phyloP scores from a whole-genome alignment of 768 basidiomycete genomes.

The Suillus paluster region DNA sequence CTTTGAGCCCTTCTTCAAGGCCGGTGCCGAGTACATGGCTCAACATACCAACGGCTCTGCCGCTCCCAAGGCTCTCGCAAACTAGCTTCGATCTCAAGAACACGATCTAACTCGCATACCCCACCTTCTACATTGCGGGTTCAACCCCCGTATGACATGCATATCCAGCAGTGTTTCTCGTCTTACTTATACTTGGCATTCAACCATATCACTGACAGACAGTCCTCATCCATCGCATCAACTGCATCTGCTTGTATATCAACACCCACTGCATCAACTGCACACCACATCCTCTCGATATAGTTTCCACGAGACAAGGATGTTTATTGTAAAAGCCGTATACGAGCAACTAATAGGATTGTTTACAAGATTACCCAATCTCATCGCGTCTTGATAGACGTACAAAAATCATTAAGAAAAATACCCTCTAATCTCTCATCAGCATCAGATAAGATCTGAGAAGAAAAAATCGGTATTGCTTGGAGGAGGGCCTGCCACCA shows the following conservation, averaged over 20 bases:
- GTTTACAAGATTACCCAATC: constrained; percentile 21
- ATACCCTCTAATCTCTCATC: constrained; percentile 24
- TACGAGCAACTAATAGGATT: constrained; percentile 26
- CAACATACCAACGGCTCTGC: constrained; percentile 38
- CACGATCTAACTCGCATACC: constrained; percentile 36
- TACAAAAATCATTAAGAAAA: constrained; percentile 8
- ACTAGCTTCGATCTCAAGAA: constrained; percentile 22
- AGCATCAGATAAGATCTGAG: constrained; percentile 54
- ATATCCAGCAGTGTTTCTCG: constrained; percentile 21
- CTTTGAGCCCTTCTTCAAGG: constrained; percentile 84
- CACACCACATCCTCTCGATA: constrained; percentile 39
- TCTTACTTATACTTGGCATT: constrained; percentile 9
- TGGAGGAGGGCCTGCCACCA: constrained; percentile 80
- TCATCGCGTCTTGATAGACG: constrained; percentile 16
- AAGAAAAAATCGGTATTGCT: constrained; percentile 85
- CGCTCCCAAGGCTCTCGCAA: constrained; percentile 43
- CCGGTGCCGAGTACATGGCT: constrained; percentile 63
- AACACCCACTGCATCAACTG: constrained; percentile 59
- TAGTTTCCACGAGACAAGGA: constrained; percentile 20
- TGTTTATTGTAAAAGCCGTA: constrained; percentile 27
- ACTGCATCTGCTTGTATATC: constrained; percentile 28
- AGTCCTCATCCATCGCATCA: constrained; percentile 27
- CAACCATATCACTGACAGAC: constrained; percentile 26
- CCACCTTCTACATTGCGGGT: constrained; percentile 60
- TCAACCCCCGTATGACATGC: constrained; percentile 75